Conservation (phyloP, 176 grass and related monocot species). For the Areca catechu region DNA sequence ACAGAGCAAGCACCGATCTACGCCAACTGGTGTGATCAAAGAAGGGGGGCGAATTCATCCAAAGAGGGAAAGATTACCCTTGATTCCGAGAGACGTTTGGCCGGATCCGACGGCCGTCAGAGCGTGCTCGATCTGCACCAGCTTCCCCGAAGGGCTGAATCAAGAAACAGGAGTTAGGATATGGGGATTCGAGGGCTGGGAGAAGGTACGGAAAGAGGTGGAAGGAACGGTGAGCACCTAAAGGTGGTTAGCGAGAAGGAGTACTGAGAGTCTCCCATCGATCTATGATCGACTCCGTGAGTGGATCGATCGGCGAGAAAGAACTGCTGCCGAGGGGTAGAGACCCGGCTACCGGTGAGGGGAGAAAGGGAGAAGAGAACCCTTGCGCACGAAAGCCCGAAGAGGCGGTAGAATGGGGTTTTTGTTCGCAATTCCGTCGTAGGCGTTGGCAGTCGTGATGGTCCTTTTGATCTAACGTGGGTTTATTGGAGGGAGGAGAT, state of each 20-base stretch:
- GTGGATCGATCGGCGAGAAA: not conserved
- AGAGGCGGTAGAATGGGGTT: too few relatives aligned
- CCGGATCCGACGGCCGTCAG: constrained; percentile 89
- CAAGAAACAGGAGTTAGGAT: too few relatives aligned
- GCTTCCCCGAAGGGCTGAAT: constrained; percentile 83
- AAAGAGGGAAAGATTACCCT: constrained; percentile 33
- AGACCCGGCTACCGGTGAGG: too few relatives aligned
- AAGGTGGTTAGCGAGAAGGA: constrained; percentile 99
- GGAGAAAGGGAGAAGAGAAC: not conserved
- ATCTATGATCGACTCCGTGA: not conserved
- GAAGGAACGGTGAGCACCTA: constrained; percentile 29
- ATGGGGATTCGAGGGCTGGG: too few relatives aligned
- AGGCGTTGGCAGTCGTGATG: too few relatives aligned
- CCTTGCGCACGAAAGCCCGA: constrained; percentile 3
- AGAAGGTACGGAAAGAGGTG: constrained; percentile 1
- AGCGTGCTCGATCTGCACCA: constrained; percentile 96
- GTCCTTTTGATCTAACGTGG: too few relatives aligned
- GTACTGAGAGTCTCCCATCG: constrained; percentile 87
- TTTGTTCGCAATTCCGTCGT: too few relatives aligned
- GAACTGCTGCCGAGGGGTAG: not conserved
- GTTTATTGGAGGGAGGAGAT: too few relatives aligned
- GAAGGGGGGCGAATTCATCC: too few relatives aligned
- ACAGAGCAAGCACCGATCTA: too few relatives aligned
- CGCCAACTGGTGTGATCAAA: too few relatives aligned
- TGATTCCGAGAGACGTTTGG: constrained; percentile 97